Evolutionary conservation across 2,329 filamentous ascomycete species (phyloP), one percentile per base, ranked within the genome.

Genomic region (Nannizziopsis arthrosporioides): DNA sequence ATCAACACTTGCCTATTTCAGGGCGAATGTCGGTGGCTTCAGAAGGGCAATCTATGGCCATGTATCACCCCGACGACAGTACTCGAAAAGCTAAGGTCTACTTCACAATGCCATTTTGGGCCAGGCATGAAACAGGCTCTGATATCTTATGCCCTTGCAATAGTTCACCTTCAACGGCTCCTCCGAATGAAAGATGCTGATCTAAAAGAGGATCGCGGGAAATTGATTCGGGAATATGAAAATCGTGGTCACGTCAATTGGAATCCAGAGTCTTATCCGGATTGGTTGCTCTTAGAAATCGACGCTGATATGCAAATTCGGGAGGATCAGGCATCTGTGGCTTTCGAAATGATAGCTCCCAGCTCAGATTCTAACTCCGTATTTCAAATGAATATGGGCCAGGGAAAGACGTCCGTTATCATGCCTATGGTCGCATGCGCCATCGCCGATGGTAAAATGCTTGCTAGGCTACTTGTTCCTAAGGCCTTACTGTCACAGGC

Each of bases 381-480:
- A 0, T 54, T 82, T 1, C 80, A 84, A 52, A 72, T 84, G 62
- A 78, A 81, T 52, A 83, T 84, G 80, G 80, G 80, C 0, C 71
- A 80, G 63, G 82, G 82, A 8, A 85, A 85, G 55, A 80, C 79
- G 0, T 82, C 81, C 0, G 76, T 84, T 0, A 85, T 88, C 38
- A 73, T 82, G 0, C 81, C 81, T 0, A 80, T 84, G 48, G 74
- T 82, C 0, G 75, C 77, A 0, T 65, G 73, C 0, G 61, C 67
- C 0, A 59, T 83, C 0, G 75, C 76, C 0, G 65, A 83, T 40
- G 65, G 68, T 0, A 55, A 61, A 0, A 68, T 61, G 3, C 62
- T 84, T 0, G 68, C 71, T 0, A 64, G 81, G 1, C 70, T 84
- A 0, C 61, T 85, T 1, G 77, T 83, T 0, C 71, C 73, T 0